A percentile compares a stretch with the other conserved stretches of the same genome.
phyloP scores from a whole-genome alignment of 202 grass and related monocot species.

The Digitaria exilis region DNA sequence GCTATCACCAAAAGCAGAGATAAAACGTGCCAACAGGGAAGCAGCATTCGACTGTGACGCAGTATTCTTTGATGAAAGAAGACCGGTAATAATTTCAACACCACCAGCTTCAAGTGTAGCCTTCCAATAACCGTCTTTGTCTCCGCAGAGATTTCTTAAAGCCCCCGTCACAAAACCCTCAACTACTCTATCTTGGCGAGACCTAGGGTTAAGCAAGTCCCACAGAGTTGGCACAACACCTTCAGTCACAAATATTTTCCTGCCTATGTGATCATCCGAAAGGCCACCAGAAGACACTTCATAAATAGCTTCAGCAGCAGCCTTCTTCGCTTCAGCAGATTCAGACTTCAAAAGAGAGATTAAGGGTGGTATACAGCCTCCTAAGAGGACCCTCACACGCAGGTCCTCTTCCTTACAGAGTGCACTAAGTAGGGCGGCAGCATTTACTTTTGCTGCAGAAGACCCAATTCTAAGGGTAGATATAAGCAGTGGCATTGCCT shows the following conservation, averaged over 20 bases:
- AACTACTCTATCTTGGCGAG: constrained; percentile 72
- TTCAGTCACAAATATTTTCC: constrained; percentile 98
- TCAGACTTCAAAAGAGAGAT: constrained; percentile 86
- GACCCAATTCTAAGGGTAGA: constrained; percentile 87
- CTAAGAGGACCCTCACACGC: constrained; percentile 82
- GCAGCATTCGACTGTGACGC: constrained; percentile 89
- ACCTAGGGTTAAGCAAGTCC: constrained; percentile 75
- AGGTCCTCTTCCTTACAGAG: constrained; percentile 96
- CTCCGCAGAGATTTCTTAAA: constrained; percentile 89
- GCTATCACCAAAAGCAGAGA: constrained; percentile 88
- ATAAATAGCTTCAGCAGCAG: constrained; percentile 85
- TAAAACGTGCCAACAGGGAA: constrained; percentile 86
- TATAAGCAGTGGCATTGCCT: constrained; percentile 91
- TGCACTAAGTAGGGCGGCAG: constrained; percentile 69
- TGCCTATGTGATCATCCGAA: constrained; percentile 92
- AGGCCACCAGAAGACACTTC: constrained; percentile 88
- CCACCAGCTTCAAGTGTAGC: constrained; percentile 94
- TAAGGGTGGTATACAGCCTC: constrained; percentile 92
- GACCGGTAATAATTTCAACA: constrained; percentile 92
- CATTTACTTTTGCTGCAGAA: constrained; percentile 74
- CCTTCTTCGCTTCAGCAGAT: constrained; percentile 69
- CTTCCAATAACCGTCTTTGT: constrained; percentile 92
- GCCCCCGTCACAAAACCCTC: constrained; percentile 92
- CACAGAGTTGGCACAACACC: constrained; percentile 88
- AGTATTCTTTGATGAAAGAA: constrained; percentile 86